Base-by-base conservation (phyloP, 2,329 filamentous ascomycete genomes). In the Aspergillus carbonarius region DNA sequence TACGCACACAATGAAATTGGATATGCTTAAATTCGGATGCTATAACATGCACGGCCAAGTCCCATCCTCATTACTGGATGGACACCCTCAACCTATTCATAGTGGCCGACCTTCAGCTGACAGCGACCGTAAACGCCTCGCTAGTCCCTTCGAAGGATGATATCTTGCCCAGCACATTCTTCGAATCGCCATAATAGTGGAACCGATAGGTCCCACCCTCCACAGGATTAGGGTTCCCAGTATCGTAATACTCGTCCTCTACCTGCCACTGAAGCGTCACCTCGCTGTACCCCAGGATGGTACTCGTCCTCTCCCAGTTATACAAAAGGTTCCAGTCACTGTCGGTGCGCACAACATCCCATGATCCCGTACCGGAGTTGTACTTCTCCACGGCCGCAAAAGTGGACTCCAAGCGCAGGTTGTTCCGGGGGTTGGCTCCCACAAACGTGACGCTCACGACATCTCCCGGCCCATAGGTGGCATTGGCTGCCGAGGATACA, bases 351-450 rank as follows among this genome's bases (percentile, higher is more conserved):
- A 95, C 83, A 40, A 79, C 81, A 7, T 74, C 76, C 93, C 93
- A 97, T 0, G 53, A 68, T 13, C 70, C 78, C 27, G 66, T 76
- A 56, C 71, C 69, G 39, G 66, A 63, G 34, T 81, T 72, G 49
- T 85, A 80, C 68, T 80, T 80, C 78, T 97, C 92, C 0, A 97
- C 83, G 0, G 89, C 85, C 0, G 88, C 88, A 73, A 87, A 97
- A 0, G 92, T 96, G 2, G 81, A 82, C 68, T 91, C 93, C 1
- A 91, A 85, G 1, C 87, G 85, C 30, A 97, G 84, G 63, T 96
- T 90, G 73, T 97, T 97, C 30, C 93, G 85, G 15, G 93, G 93
- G 68, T 96, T 96, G 1, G 93, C 93, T 15, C 88, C 93, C 2
- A 93, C 85, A 73, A 97, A 97, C 0, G 82, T 86, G 0, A 83